phyloP scores from a whole-genome alignment of 441 rosid species.

The Gossypium trilobum region DNA sequence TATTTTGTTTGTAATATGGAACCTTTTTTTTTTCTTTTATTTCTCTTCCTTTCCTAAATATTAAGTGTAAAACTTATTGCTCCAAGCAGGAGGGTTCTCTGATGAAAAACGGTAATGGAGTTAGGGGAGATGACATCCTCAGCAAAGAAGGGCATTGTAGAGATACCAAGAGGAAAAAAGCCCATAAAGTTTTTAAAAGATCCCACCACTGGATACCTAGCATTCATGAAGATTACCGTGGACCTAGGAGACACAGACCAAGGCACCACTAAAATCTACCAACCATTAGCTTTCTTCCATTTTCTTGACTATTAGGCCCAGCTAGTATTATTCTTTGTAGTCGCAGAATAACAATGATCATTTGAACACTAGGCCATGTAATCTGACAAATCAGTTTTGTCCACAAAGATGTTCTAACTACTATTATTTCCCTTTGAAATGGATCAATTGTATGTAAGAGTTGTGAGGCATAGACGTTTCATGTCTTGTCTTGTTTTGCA shows the following conservation, averaged over 20 bases:
- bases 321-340: too few relatives aligned
- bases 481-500: too few relatives aligned
- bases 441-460: background rate
- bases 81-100: background rate
- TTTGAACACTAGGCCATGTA: conserved; percentile 20
- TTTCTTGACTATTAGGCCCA: too few relatives aligned
- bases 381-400: conserved; percentile 3
- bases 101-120: conserved; percentile 15
- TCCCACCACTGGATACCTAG: conserved; percentile 36
- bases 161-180: conserved; percentile 34
- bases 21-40: too few relatives aligned
- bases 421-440: background rate
- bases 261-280: conserved; percentile 38
- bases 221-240: conserved; percentile 56
- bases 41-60: too few relatives aligned
- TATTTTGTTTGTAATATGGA: too few relatives aligned
- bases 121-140: conserved; percentile 9
- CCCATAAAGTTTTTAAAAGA: conserved; percentile 6
- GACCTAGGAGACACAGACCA: conserved; percentile 50
- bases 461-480: background rate
- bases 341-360: background rate
- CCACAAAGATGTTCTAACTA: background rate
- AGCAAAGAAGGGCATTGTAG: conserved; percentile 25
- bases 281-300: background rate
- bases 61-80: too few relatives aligned